Base-by-base conservation (phyloP, 257 asterid species). In the Petunia axillaris region DNA sequence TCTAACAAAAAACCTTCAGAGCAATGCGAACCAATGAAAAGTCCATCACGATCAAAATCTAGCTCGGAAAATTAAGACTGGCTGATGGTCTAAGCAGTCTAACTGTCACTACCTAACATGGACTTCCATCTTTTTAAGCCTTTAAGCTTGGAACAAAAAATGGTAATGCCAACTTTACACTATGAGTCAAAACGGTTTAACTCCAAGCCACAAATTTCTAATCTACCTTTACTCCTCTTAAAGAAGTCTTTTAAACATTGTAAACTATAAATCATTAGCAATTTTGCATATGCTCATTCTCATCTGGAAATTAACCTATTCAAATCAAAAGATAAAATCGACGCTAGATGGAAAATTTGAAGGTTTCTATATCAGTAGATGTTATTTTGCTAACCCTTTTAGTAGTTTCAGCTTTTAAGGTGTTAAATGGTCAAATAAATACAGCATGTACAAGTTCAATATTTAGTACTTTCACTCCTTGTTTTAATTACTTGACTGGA, bases 401-500 rank as follows among this genome's bases (percentile, higher is more conserved):
- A 0, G 8, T 65, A 8, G 67, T 79, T 6, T 76, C 80, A 8
- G 11, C 73, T 46, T 36, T 79, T 36, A 40, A 4, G 15, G 85
- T 80, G 55, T 37, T 57, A 16, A 84, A 89, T 10, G 95, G 87
- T 44, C 97, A 93, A 78, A 85, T 92, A 57, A 87, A 60, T 79
- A 90, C 94, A 5, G 66, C 95, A 1, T 94, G 98, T 41, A 81
- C 97, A n/a, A 60, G 78, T 58, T 81, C 97, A 3, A 84, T 84
- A 85, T 58, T 91, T 52, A 81, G 52, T 64, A 90, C 82, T 71
- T 92, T 94, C 80, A 89, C 93, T 2, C 96, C 97, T 0, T 90
- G 97, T 85, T 37, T 93, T 8, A 90, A 82, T 78, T 90, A 79
- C 86, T 76, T 93, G 16, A 90, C 98, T n/a, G 89, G 97, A 52